Evolutionary conservation across 352 stramenopile species (phyloP).

Genomic region (Globisporangium nunn): DNA sequence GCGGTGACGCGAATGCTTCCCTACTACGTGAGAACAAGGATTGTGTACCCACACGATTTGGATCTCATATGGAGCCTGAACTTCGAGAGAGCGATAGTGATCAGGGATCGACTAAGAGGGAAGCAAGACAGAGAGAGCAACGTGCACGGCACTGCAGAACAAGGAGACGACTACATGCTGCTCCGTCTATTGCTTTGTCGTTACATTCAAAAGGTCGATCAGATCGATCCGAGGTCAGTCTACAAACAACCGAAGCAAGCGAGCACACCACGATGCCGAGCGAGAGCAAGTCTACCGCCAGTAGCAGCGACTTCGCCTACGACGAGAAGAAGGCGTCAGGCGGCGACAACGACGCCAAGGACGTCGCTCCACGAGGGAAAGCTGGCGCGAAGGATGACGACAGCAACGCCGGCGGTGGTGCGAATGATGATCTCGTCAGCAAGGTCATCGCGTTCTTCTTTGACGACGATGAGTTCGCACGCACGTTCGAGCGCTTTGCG

Average conservation of each 20-base stretch:
- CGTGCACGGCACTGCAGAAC: too few species aligned
- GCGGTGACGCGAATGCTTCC: too few species aligned
- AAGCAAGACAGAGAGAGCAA: too few species aligned
- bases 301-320: conserved; percentile 15
- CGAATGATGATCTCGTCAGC: conserved; percentile 29
- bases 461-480: conserved; percentile 69
- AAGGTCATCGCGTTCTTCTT: conserved; percentile 78
- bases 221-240: too few species aligned
- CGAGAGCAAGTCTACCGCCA: conserved; percentile 29
- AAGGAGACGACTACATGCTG: too few species aligned
- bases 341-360: conserved; percentile 4
- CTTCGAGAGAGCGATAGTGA: too few species aligned
- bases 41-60: too few species aligned
- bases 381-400: conserved; percentile 25
- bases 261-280: conserved; percentile 17
- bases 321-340: conserved; percentile 3
- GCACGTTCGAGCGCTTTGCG: conserved; percentile 64
- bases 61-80: too few species aligned
- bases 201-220: too few species aligned
- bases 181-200: too few species aligned
- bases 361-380: conserved; percentile 4
- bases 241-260: background rate
- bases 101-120: too few species aligned
- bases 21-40: too few species aligned
- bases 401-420: conserved; percentile 14